Evolutionary conservation across 768 basidiomycete species (phyloP).

Genomic region (Sarcomyxa edulis): DNA sequence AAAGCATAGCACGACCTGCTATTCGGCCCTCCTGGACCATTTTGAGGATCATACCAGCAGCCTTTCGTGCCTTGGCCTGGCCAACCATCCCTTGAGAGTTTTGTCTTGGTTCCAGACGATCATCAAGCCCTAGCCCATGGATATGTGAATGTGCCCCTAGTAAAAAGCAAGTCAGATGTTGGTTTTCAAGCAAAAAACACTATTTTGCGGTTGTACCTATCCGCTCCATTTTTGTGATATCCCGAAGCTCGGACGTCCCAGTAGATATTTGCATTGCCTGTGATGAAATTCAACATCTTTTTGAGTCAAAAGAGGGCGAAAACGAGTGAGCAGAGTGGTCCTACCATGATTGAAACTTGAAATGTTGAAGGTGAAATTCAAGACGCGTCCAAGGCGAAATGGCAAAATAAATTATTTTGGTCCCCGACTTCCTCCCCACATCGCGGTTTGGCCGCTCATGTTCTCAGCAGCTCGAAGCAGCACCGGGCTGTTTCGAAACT

Average conservation of each 20-base stretch:
- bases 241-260: slow-evolving; percentile 73
- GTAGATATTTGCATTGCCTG: slow-evolving; percentile 73
- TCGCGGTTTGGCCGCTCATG: slow-evolving; percentile 26
- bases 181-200: background rate
- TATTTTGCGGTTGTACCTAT: slow-evolving; percentile 52
- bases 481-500: slow-evolving; percentile 33
- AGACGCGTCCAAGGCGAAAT: background rate
- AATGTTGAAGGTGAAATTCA: slow-evolving; percentile 1
- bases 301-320: background rate
- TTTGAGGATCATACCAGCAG: slow-evolving; percentile 94
- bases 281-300: too few species aligned
- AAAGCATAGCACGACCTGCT: slow-evolving; percentile 92
- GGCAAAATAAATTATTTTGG: background rate
- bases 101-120: slow-evolving; percentile 81
- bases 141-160: slow-evolving; percentile 92
- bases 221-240: slow-evolving; percentile 91
- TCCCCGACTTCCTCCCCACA: too few species aligned
- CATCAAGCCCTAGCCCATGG: slow-evolving; percentile 90
- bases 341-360: slow-evolving; percentile 9
- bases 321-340: background rate
- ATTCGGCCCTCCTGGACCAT: slow-evolving; percentile 98
- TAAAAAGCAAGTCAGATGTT: slow-evolving; percentile 6
- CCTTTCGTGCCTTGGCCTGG: slow-evolving; percentile 92
- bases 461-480: slow-evolving; percentile 39
- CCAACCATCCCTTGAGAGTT: slow-evolving; percentile 97